Percentiles rank a stretch among this genome's conserved stretches.
Conservation (phyloP, 768 basidiomycete genomes). For the Termitomyces sp. region DNA sequence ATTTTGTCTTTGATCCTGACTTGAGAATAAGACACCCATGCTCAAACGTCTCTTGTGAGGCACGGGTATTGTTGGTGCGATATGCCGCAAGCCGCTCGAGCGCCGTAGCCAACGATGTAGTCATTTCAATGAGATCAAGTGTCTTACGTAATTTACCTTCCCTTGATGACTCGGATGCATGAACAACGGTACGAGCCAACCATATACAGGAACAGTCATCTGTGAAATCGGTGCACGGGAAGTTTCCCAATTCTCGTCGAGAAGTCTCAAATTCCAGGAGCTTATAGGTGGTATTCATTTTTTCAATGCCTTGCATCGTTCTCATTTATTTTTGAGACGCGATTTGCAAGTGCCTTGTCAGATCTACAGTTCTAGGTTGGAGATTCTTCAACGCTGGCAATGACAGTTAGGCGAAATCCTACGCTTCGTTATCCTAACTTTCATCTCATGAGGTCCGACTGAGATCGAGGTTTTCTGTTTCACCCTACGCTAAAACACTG, state of each 20-base stretch:
- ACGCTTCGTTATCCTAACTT: not conserved
- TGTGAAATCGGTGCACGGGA: not conserved
- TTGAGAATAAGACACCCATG: slow-evolving; percentile 51
- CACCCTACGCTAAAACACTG: not conserved
- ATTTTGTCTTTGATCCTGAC: slow-evolving; percentile 37
- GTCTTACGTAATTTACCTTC: slow-evolving; percentile 10
- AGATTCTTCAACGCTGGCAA: not conserved
- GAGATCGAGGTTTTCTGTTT: not conserved
- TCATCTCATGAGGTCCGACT: not conserved
- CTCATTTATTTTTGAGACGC: not conserved
- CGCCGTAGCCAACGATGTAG: slow-evolving; percentile 46
- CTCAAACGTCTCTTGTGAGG: slow-evolving; percentile 59
- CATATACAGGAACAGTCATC: not conserved
- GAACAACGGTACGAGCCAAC: slow-evolving; percentile 19
- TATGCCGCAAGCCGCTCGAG: slow-evolving; percentile 53
- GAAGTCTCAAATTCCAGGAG: not conserved
- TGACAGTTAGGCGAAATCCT: not conserved
- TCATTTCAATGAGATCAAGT: slow-evolving; percentile 4
- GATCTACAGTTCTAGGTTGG: not conserved
- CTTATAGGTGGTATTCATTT: no score
- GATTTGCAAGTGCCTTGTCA: not conserved
- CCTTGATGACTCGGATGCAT: not conserved
- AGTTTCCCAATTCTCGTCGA: not conserved
- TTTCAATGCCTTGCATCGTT: not conserved
- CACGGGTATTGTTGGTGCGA: slow-evolving; percentile 46